Evolutionary conservation across 164 flowering plant genomes (phyloP), one percentile per base, ranked within the genome.

Genomic region (Cinnamomum chago): DNA sequence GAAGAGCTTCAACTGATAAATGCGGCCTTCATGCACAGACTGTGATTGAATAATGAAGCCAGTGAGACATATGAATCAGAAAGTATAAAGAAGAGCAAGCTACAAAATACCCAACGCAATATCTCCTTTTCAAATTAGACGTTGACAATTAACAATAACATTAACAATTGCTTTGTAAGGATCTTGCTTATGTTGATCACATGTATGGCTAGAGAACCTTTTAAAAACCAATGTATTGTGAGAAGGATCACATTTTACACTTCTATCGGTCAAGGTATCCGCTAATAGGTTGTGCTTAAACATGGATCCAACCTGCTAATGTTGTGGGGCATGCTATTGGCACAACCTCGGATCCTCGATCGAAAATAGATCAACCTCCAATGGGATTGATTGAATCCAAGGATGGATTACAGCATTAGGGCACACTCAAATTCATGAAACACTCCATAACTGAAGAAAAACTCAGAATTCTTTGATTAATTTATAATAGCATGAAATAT

Each of bases 11-110:
- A 95, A 79, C 87, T 95, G 98, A 84, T 95, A 95, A 70, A 95
- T 95, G 78, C 98, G 89, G 23, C 99, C 99, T 85, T 93, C 99
- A 81, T 95, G 99, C 65, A 95, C 97, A 70, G 95, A 88, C 99
- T 95, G 71, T 95, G 71, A 76, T 50, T 6, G 40, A 51, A 28
- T 22, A 52, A 66, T 28, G 18, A 51, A 73, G 23, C 22, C 4
- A 65, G 24, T 64, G 22, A 73, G 22, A 22, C 60, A 70, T 51
- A 18, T 50, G 72, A 52, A 51, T 10, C 17, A 28, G 70, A 25
- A 5, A 60, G 20, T 28, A 6, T 17, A 23, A 70, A 52, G 3
- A 18, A 40, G 22, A 11, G 25, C 33, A 18, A 18, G 18, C 50
- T 50, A 50, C 58, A n/a, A n/a, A 24, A 69, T 17, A 17, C n/a